phyloP scores from a whole-genome alignment of 2,329 filamentous ascomycete species.

The Geoglossum cookeanum region DNA sequence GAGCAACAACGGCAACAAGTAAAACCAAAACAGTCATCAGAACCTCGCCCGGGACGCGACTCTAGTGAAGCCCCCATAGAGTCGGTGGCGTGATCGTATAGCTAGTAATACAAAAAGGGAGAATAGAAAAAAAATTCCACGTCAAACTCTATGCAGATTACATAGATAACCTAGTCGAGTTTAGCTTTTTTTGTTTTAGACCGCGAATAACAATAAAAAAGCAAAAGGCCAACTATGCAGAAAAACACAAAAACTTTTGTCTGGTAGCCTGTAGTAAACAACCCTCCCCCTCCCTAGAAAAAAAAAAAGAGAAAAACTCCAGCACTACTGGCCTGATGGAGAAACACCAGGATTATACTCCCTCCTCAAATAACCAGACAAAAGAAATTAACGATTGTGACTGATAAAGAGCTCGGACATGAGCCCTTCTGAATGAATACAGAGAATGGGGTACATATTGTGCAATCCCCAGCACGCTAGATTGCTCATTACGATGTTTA shows the following conservation, averaged over 20 bases:
- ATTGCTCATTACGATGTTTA: no score
- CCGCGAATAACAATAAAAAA: not conserved
- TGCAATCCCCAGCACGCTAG: not conserved
- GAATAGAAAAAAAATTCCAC: not conserved
- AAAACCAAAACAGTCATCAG: conserved; percentile 7
- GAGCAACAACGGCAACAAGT: conserved; percentile 16
- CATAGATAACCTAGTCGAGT: not conserved
- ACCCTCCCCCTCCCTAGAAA: not conserved
- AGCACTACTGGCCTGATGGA: not conserved
- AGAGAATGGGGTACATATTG: not conserved
- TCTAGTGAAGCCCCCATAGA: not conserved
- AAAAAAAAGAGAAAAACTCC: not conserved
- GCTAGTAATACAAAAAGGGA: not conserved
- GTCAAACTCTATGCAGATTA: not conserved
- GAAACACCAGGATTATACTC: not conserved
- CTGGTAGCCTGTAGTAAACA: not conserved
- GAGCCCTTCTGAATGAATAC: not conserved
- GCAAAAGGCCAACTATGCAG: not conserved
- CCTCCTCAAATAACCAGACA: not conserved
- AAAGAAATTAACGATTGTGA: not conserved
- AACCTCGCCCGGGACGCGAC: not conserved
- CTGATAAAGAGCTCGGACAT: not conserved
- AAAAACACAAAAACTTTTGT: not conserved
- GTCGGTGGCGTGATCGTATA: not conserved
- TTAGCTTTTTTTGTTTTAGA: not conserved